Evolutionary conservation across 176 grass and related monocot genomes (phyloP).

Genomic region (Panicum miliaceum): DNA sequence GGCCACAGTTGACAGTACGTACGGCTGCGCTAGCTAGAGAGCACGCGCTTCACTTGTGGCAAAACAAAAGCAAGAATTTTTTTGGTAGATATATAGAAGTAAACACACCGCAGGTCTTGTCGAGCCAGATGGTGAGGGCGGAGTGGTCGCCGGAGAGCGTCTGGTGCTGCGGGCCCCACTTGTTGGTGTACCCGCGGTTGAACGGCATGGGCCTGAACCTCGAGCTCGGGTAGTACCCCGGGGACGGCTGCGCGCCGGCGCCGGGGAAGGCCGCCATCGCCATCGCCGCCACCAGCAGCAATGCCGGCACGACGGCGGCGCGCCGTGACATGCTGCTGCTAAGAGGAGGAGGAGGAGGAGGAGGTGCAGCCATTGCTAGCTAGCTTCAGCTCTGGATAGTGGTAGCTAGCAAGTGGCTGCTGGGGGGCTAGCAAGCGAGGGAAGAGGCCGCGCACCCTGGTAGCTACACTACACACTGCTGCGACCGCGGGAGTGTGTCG

Average conservation of each 20-base stretch:
- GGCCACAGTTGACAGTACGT: no score
- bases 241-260: slow-evolving; percentile 60
- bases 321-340: background rate
- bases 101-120: slow-evolving; percentile 48
- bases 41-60: background rate
- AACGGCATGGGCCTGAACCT: slow-evolving; percentile 45
- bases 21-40: background rate
- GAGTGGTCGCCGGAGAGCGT: slow-evolving; percentile 61
- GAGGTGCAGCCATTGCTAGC: slow-evolving; percentile 12
- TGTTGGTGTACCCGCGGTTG: slow-evolving; percentile 53
- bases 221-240: slow-evolving; percentile 70
- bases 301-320: background rate
- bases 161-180: slow-evolving; percentile 77
- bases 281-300: slow-evolving; percentile 33
- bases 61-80: background rate
- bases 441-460: background rate
- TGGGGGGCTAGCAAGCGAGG: background rate
- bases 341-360: no score
- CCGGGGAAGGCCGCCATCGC: background rate
- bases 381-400: background rate
- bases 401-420: background rate
- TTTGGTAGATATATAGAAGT: no score
- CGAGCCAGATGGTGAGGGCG: slow-evolving; percentile 64
- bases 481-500: background rate
- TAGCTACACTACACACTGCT: no score